Evolutionary conservation across 129 eudicot genomes (phyloP), one percentile per base, ranked within the genome.

Genomic region (Solidago caesia): DNA sequence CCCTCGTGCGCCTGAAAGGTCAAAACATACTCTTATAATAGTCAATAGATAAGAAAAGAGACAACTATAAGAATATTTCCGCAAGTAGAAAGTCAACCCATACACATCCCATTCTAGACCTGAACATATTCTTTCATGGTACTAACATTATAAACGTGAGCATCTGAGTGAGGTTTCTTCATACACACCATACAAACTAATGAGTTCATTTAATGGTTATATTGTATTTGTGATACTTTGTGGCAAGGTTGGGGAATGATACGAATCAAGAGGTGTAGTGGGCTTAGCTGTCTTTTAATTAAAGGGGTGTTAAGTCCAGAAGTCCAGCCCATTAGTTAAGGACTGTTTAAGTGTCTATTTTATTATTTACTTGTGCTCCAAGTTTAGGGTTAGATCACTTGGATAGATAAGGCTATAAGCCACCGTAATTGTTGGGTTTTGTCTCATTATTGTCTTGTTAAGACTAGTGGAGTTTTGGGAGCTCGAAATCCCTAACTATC

Each of bases 1-100:
- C 98, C 97, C 57, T 56, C 80, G 80, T 93, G 97, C 79, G 91
- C 97, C 98, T 93, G 88, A 46, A 46, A 80, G 55, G 26, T 4
- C 55, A 77, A 26, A 76, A 65, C 16, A 44, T 44, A 63, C 25
- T 43, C 14, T 43, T 44, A 57, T 14, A 59, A 26, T 2, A 26
- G 13, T 5, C 59, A 14, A 26, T 62, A 67, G 5, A 44, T 46
- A 16, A 13, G 10, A 67, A 67, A 45, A 66, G 33, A 77, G 49
- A 39, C 47, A 74, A 25, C 26, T 57, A 72, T 2, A 62, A 44
- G 6, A 25, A 48, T 27, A 49, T 68, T 44, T 46, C 48, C 12
- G 6, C 11, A 3, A 46, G 14, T n/a, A 66, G 2, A 44, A 7
- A 5, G 53, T 16, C 13, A 10, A 1, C 70, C 6, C 70, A 44